Percentiles rank a stretch among this genome's conserved stretches.
Conservation (phyloP, 352 stramenopile genomes). For the Phytophthora pinifolia region DNA sequence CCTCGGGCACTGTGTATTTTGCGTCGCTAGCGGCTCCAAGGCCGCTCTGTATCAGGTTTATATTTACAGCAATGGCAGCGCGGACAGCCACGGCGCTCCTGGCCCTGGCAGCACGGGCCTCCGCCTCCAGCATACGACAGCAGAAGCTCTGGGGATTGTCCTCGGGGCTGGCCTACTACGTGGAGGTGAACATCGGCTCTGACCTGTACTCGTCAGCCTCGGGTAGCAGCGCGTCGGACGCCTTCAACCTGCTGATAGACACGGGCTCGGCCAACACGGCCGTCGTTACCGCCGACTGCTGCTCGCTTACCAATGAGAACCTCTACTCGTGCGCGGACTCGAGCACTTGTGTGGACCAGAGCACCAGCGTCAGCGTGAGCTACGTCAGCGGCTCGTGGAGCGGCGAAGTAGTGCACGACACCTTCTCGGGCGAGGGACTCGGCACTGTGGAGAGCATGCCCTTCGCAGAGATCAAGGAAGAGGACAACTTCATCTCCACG, state of each 20-base stretch:
- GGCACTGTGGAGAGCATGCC: conserved; percentile 45
- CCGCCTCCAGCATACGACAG: conserved; percentile 39
- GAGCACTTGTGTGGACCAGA: conserved; percentile 49
- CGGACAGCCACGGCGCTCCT: conserved; percentile 2
- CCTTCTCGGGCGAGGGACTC: conserved; percentile 59
- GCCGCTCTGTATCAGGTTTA: not conserved
- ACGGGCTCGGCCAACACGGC: conserved; percentile 82
- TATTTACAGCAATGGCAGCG: too few species aligned
- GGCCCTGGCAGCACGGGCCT: conserved; percentile 5
- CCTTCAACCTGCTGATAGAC: conserved; percentile 76
- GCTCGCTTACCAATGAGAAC: conserved; percentile 53
- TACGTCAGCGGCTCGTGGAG: conserved; percentile 81
- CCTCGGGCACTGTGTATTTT: not conserved
- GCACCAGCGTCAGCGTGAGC: conserved; percentile 52
- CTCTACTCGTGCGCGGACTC: conserved; percentile 73
- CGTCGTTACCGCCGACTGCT: conserved; percentile 77
- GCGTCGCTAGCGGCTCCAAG: not conserved
- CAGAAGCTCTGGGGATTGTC: conserved; percentile 74
- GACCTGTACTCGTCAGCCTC: conserved; percentile 40
- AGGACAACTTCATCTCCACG: conserved; percentile 72
- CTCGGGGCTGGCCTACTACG: conserved; percentile 66
- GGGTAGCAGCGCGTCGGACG: conserved; percentile 33
- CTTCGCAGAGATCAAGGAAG: conserved; percentile 56
- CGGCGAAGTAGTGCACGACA: conserved; percentile 64
- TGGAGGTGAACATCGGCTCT: conserved; percentile 48